Base-by-base conservation (phyloP, 2,329 filamentous ascomycete species). In the Sporothrix phasma region DNA sequence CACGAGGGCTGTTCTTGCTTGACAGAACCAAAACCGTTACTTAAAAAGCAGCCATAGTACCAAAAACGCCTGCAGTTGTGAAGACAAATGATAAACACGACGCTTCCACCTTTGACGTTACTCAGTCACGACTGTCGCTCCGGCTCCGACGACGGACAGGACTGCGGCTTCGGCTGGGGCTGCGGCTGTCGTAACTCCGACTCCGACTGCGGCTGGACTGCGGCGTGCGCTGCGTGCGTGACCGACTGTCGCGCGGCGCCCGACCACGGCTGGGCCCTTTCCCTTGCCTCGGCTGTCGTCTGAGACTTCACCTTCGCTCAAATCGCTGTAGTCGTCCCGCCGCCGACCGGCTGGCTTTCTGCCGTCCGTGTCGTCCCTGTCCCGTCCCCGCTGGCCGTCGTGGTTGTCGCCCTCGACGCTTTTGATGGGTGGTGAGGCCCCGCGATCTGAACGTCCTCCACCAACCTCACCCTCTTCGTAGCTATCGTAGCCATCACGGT, bases 401-500 rank as follows among this genome's bases (percentile, higher is more conserved):
- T 22, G 24, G 19, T 19, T 39, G 47, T 51, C 61, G n/a, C 8
- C 13, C 64, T 65, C 61, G 15, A 61, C 61, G 19, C 54, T 65
- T 37, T 43, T 60, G n/a, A 53, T 4, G 1, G 64, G 61, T 7
- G 61, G 46, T 13, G 64, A 56, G 5, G 61, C 34, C 39, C 37
- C 34, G 19, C 46, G 60, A 15, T 46, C 26, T 6, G 56, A 13
- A 2, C 58, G 63, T 3, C 45, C 19, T 2, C 26, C 29, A 13
- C 47, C 29, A 11, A 46, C 31, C 31, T 65, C 41, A 6, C 60
- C 64, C 22, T 65, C 60, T 15, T 65, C 64, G 19, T 34, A 39
- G 53, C 64, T 56, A 45, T 49, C 53, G 31, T 58, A 51, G 43
- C 43, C 7, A 11, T 41, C 39, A n/a, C 39, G 13, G 15, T 4